A percentile compares a stretch with the other conserved stretches of the same genome.
Evolutionary conservation across 2,329 filamentous ascomycete species (phyloP).

Genomic region (Colletotrichum nymphaeae): DNA sequence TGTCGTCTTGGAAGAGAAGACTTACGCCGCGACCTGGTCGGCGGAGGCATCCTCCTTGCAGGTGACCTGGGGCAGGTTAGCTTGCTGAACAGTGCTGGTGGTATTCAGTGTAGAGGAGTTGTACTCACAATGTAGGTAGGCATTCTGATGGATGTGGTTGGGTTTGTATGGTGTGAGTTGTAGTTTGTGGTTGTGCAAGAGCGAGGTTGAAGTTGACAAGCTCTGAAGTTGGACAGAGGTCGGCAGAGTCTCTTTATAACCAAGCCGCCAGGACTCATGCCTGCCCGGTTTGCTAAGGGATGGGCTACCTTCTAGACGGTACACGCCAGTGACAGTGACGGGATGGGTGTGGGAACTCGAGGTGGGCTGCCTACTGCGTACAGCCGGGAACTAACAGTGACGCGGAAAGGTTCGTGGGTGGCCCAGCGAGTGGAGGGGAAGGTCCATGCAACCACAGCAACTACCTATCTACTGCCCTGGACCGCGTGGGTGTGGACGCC

Average conservation of each 20-base stretch:
- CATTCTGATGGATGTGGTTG: constrained; percentile 52
- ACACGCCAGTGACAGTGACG: not conserved
- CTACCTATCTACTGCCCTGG: not conserved
- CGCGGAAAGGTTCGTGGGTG: constrained; percentile 16
- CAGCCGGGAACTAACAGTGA: constrained; percentile 28
- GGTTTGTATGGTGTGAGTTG: not conserved
- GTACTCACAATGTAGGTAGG: constrained; percentile 66
- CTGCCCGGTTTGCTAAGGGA: constrained; percentile 16
- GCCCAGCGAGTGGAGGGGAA: constrained; percentile 3
- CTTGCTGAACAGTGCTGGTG: not conserved
- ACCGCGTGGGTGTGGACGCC: not conserved
- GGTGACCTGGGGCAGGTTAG: constrained; percentile 71
- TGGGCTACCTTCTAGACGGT: not conserved
- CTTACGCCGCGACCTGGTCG: constrained; percentile 76
- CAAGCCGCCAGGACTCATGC: constrained; percentile 12
- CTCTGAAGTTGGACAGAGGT: not conserved
- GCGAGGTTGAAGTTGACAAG: not conserved
- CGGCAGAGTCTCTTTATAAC: constrained; percentile 30
- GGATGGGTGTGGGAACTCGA: constrained; percentile 25
- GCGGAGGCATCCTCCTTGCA: constrained; percentile 77
- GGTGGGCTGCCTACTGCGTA: constrained; percentile 1
- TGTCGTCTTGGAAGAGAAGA: constrained; percentile 12
- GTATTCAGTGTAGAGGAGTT: not conserved
- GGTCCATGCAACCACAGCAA: constrained; percentile 21
- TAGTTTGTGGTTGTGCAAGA: not conserved